phyloP scores from a whole-genome alignment of 108 stramenopile genomes.

The Nannochloropsis salina region DNA sequence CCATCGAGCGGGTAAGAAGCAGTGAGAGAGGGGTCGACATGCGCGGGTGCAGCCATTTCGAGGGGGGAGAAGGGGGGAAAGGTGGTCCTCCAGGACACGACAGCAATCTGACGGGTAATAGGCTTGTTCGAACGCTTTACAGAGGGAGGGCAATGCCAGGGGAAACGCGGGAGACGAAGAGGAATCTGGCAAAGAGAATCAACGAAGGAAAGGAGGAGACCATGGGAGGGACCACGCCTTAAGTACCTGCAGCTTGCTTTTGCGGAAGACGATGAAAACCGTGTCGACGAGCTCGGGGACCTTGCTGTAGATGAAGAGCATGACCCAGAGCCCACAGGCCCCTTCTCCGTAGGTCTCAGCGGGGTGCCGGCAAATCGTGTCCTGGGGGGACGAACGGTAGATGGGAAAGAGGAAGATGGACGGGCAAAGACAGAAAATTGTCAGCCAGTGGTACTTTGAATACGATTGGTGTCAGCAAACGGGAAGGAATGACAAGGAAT shows the following conservation, averaged over 20 bases:
- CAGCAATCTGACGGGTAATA: no score
- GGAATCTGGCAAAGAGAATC: neutral
- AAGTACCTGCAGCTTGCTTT: slow-evolving; percentile 33
- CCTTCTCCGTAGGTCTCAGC: slow-evolving; percentile 63
- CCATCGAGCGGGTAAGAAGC: no score
- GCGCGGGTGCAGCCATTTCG: neutral
- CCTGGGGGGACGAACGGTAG: neutral
- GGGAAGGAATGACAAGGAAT: neutral
- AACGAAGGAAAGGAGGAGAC: neutral
- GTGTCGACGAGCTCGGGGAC: slow-evolving; percentile 62
- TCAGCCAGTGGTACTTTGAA: neutral
- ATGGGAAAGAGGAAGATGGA: neutral
- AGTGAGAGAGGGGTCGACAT: neutral
- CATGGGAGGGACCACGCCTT: neutral
- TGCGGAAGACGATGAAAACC: slow-evolving; percentile 57
- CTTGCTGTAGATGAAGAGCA: slow-evolving; percentile 83
- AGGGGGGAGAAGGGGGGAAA: no score
- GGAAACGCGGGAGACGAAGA: no score
- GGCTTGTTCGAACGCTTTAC: no score
- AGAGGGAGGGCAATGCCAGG: no score
- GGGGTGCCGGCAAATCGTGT: slow-evolving; percentile 14
- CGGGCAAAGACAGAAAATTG: neutral
- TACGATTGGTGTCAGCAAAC: neutral
- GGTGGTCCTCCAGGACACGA: no score
- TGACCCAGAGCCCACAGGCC: slow-evolving; percentile 79